These are phyloP conservation scores for Vicia faba DNA, from an alignment of 306 rosid genomes.

Conservation along the genomic window DNA sequence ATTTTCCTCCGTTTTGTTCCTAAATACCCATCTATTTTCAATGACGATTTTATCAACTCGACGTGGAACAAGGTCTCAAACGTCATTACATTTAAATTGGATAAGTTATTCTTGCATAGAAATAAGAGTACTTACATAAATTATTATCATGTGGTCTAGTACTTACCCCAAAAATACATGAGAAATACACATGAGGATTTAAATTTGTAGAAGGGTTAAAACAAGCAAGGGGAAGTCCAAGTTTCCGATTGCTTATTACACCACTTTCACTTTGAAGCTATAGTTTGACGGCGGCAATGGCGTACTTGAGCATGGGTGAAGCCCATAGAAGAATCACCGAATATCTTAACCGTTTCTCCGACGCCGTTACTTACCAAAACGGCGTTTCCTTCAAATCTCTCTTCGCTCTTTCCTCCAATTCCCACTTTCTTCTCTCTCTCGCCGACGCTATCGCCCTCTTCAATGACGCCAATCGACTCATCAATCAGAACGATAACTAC, in stretches of 20 bases:
- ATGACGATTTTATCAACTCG: no score
- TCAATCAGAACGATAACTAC: constrained; percentile 69
- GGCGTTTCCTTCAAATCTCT: constrained; percentile 68
- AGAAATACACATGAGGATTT: no score
- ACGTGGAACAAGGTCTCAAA: no score
- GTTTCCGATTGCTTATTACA: neutral
- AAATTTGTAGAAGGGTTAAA: neutral
- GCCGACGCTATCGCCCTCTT: constrained; percentile 75
- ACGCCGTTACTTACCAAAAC: constrained; percentile 73
- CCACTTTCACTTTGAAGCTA: neutral
- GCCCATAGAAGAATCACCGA: constrained; percentile 84
- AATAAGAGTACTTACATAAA: no score
- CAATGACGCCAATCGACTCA: constrained; percentile 71
- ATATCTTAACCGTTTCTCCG: constrained; percentile 70
- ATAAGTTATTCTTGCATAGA: no score
- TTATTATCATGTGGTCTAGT: no score
- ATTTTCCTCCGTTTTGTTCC: no score
- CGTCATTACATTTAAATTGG: no score
- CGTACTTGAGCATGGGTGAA: constrained; percentile 92
- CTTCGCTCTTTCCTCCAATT: constrained; percentile 73
- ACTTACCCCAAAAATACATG: no score
- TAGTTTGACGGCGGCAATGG: constrained; percentile 44
- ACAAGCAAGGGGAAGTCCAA: neutral
- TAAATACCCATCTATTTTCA: no score
- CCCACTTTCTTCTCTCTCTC: constrained; percentile 59